Conservation (phyloP, 2,329 filamentous ascomycete species). For the Colletotrichum tanaceti region DNA sequence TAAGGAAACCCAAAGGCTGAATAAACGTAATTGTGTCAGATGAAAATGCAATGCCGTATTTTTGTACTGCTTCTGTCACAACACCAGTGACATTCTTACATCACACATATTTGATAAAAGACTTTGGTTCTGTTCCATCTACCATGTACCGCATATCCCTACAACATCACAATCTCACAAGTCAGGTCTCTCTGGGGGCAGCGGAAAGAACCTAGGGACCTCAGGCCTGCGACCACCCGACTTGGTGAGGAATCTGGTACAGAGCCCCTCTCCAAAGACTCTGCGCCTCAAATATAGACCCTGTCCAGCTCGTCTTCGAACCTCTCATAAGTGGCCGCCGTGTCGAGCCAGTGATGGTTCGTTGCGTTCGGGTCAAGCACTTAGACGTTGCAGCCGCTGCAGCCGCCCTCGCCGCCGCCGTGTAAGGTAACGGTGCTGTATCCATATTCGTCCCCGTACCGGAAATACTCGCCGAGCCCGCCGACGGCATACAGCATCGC, state of each 20-base stretch:
- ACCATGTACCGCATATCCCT: no score
- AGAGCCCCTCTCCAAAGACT: conserved; percentile 18
- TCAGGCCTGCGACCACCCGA: conserved; percentile 22
- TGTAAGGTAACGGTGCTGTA: conserved; percentile 52
- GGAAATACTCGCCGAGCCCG: conserved; percentile 51
- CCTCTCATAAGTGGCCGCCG: conserved; percentile 46
- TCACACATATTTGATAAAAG: no score
- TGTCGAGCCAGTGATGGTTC: conserved; percentile 55
- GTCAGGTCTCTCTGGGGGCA: background rate
- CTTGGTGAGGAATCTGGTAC: conserved; percentile 4
- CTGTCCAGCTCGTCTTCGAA: conserved; percentile 47
- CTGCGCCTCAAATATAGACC: conserved; percentile 46
- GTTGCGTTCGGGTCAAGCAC: conserved; percentile 49
- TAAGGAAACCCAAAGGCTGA: no score
- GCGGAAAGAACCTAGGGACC: no score
- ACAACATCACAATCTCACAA: background rate
- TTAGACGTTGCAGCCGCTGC: conserved; percentile 57
- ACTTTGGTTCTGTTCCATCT: no score
- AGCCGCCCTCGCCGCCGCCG: background rate
- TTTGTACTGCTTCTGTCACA: no score
- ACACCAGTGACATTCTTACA: no score
- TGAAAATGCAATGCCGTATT: no score
- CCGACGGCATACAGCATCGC: conserved; percentile 54
- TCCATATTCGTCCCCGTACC: conserved; percentile 52
- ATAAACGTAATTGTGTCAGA: no score